Evolutionary conservation across 108 stramenopile species (phyloP).

Genomic region (Nitzschia sp.): DNA sequence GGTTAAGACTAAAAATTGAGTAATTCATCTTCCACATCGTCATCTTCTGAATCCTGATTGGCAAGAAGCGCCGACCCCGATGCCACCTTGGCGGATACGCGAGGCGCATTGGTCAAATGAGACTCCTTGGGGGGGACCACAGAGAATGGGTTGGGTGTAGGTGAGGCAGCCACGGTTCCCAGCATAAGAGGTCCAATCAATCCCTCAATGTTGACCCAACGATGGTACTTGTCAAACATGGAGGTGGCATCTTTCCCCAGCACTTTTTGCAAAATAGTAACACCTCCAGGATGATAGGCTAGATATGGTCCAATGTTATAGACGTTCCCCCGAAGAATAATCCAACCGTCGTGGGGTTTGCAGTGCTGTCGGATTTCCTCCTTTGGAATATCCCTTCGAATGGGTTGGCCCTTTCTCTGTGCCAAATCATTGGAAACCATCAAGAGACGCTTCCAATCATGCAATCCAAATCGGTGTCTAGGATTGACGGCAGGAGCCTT

Average conservation of each 20-base stretch:
- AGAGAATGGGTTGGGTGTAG: conserved; percentile 12
- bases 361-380: conserved; percentile 74
- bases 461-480: conserved; percentile 54
- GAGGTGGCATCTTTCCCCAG: conserved; percentile 83
- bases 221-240: conserved; percentile 90
- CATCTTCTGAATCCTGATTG: background rate
- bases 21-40: conserved; percentile 6
- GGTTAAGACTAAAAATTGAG: background rate
- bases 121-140: conserved; percentile 22
- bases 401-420: conserved; percentile 55
- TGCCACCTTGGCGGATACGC: conserved; percentile 8
- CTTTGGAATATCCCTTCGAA: conserved; percentile 57
- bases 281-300: conserved; percentile 95
- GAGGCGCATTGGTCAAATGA: conserved; percentile 21
- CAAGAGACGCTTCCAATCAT: conserved; percentile 78
- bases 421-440: conserved; percentile 59
- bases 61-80: conserved; percentile 6
- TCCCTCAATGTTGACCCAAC: conserved; percentile 82
- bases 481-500: conserved; percentile 29
- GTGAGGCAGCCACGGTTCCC: conserved; percentile 24
- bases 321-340: conserved; percentile 76
- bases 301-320: conserved; percentile 94
- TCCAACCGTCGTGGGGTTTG: conserved; percentile 84
- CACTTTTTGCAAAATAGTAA: conserved; percentile 60
- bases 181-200: conserved; percentile 45